Evolutionary conservation across 352 stramenopile genomes (phyloP), one percentile per base, ranked within the genome.

Genomic region (Globisporangium echinulatum): DNA sequence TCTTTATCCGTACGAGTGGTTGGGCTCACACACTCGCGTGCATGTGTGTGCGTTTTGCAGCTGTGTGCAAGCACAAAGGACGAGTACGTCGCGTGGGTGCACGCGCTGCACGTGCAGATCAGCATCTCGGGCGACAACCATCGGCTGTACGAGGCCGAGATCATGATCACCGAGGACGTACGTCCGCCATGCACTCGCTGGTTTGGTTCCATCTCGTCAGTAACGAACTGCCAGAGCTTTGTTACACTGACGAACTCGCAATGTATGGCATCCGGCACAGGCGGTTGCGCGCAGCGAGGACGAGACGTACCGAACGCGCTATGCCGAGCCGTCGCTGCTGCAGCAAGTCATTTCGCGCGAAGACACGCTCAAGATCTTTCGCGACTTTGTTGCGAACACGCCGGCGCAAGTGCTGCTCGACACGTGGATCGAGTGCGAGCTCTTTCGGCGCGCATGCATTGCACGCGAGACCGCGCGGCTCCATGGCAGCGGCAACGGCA

Each of bases 131-230:
- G 70, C 33, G 85, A 94, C 61, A 94, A 94, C 60, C 80, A 92
- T 55, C 70, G 76, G 5, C 64, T 94, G 4, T 88, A 88, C 49
- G 77, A 92, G 57, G 85, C 85, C 9, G 85, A 94, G 56, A 90
- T 90, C 62, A 75, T 86, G 69, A 94, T 94, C 48, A 88, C 84
- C 5, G 85, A 94, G 76, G 82, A 92, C 61, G 84, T 92, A 74
- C 47, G 76, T 72, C 15, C 9, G 1, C 5, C 39, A 33, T 52
- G 52, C 5, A 37, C n/a, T 37, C 6, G 10, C 11, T n/a, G 42
- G 4, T 51, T 13, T 57, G 1, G 25, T 33, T 33, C 25, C 25
- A 33, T 3, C 25, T 33, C 25, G 25, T 33, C 25, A 33, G 25
- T 33, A 33, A 33, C 25, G 25, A 33, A 33, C 25, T 33, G 25